Conservation (phyloP, 805 yeast genomes). For the Saccharomycopsis sp. region DNA sequence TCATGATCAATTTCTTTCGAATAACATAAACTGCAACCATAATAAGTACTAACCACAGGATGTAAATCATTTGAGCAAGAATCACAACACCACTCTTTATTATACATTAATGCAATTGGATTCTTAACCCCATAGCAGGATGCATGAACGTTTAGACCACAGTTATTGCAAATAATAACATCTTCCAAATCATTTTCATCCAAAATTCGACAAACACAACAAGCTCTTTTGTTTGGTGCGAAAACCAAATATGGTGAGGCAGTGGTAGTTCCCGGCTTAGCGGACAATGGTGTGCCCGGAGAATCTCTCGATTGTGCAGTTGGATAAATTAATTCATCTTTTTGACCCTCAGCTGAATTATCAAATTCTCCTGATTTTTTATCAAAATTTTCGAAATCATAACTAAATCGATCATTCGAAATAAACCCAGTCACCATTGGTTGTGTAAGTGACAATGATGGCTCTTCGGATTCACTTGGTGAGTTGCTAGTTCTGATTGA, state of each 20-base stretch:
- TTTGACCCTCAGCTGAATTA: slow-evolving; percentile 2
- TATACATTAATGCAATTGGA: slow-evolving; percentile 20
- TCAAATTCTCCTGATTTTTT: slow-evolving; percentile 11
- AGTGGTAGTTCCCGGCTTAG: too few species aligned
- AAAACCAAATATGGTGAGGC: slow-evolving; percentile 2
- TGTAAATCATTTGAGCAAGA: slow-evolving; percentile 64
- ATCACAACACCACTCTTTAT: slow-evolving; percentile 65
- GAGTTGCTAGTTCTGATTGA: too few species aligned
- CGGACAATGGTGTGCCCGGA: background rate
- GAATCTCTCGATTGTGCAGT: slow-evolving; percentile 1
- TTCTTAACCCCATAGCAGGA: slow-evolving; percentile 54
- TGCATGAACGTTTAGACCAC: slow-evolving; percentile 66
- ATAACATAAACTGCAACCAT: slow-evolving; percentile 62
- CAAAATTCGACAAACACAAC: slow-evolving; percentile 51
- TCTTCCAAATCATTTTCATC: slow-evolving; percentile 29
- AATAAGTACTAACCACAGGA: slow-evolving; percentile 50
- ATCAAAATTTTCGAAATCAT: slow-evolving; percentile 19
- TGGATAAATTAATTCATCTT: slow-evolving; percentile 6
- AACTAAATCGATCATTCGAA: slow-evolving; percentile 12
- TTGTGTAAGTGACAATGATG: too few species aligned
- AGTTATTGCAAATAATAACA: slow-evolving; percentile 49
- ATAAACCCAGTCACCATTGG: too few species aligned
- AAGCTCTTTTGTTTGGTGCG: slow-evolving; percentile 25
- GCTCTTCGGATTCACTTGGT: too few species aligned
- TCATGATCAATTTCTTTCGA: slow-evolving; percentile 45